Base-by-base conservation (phyloP, 73 alveolate genomes). In the Paramecium sexaurelia region DNA sequence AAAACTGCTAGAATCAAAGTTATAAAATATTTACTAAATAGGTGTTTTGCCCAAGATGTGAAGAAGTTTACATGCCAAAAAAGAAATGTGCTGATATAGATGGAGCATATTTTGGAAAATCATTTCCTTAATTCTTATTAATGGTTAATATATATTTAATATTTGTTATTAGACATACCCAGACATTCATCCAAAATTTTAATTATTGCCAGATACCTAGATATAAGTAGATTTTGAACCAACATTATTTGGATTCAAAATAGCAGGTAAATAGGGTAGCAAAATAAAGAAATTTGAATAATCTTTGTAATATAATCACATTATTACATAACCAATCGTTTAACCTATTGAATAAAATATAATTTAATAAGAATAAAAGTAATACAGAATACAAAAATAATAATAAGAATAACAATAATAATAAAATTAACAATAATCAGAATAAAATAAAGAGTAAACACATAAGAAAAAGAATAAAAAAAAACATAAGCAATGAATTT, bases 51-150 rank as follows among this genome's bases (percentile, higher is more conserved):
- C 99, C 99, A 8, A 89, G 95, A 55, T 97, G 99, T 41, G 98
- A 97, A 86, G 99, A 97, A 88, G 98, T 97, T 3, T 97, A 97
- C 87, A 94, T 97, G 55, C 99, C 99, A 29, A 97, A 97, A 61
- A 93, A 66, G 88, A 96, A 95, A 91, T 94, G 94, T 75, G 98
- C 96, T 26, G 95, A 97, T 92, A 82, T 94, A 61, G 97, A 94
- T 91, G 97, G 97, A 26, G 97, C 97, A 24, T 92, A 92, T 92
- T 94, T 94, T 57, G 97, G 97, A 61, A 61, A 85, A 24, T 93
- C 97, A 43, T 87, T 93, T 67, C 97, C 97, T 33, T 84, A 89
- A 78, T 78, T 41, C 51, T 22, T 78, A 40, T 43, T 78, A 29
- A 78, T 78, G 90, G 90, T 78, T 78, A 78, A 6, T 41, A 6